Evolutionary conservation across 371 early-diverging fungal species (phyloP), one percentile per base, ranked within the genome.

Genomic region (Quaeritorhiza haematococci): DNA sequence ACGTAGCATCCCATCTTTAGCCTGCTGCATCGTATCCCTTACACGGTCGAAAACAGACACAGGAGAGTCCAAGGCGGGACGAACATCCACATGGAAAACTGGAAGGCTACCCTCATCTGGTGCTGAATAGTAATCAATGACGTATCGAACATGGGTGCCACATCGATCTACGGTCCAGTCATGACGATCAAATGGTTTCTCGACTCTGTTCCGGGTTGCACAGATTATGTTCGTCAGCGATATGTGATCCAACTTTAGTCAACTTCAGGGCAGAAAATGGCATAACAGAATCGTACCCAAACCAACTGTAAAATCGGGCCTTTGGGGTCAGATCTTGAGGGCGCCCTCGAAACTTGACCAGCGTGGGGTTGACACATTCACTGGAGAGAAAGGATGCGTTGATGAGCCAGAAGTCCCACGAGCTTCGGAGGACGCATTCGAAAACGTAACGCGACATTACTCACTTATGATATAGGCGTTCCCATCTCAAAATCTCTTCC

Each of bases 121-220:
- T 23, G 59, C 63, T 4, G 84, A 69, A 62, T 98, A 98, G 68
- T 90, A 98, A 61, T 98, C 98, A 56, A 98, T 94, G 1, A 98
- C 84, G 63, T 98, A 98, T 0, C 88, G 82, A 13, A 95, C 91
- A 15, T 81, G 76, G 64, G 84, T 86, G 4, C 98, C 98, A 61
- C 94, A 93, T 26, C 98, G 79, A 70, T 96, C 94, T 3, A 98
- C 86, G 0, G 85, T 85, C 98, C 98, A 98, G 73, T 98, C 96
- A 66, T 98, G 98, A 5, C 96, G 83, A 65, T 98, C 98, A 69
- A 98, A 98, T 0, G 98, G 96, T 49, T 60, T 58, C 28, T 57
- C 62, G 43, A 66, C 69, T 1, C 70, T 67, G 28, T 8, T 42
- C 49, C 49, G 28, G 15, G 29, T 24, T n/a, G 28, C n/a, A 17